Conservation (phyloP, 2,329 filamentous ascomycete species). For the Lachnellula arida region DNA sequence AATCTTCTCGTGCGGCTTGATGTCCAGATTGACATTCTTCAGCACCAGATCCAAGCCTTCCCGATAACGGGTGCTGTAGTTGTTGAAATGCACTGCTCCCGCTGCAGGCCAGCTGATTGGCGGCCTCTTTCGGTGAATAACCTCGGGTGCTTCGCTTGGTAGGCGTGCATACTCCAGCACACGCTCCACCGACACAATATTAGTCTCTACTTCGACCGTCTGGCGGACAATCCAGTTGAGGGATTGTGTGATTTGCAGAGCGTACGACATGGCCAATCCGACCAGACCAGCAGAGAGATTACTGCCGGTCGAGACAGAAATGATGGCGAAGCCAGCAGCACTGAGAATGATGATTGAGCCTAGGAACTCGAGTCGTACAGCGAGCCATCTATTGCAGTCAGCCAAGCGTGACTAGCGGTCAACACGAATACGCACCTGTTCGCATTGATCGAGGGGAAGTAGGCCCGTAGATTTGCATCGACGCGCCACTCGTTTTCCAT, state of each 20-base stretch:
- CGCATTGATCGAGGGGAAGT: slow-evolving; percentile 92
- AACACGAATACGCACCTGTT: slow-evolving; percentile 26
- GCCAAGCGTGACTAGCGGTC: slow-evolving; percentile 2
- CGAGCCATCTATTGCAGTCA: slow-evolving; percentile 70
- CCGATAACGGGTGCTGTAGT: slow-evolving; percentile 92
- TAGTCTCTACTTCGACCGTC: slow-evolving; percentile 99
- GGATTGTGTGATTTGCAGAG: slow-evolving; percentile 92
- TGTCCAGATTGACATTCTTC: slow-evolving; percentile 85
- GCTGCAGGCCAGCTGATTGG: slow-evolving; percentile 87
- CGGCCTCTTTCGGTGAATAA: slow-evolving; percentile 81
- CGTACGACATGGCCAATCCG: slow-evolving; percentile 94
- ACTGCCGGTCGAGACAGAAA: slow-evolving; percentile 68
- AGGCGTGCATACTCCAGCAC: slow-evolving; percentile 92
- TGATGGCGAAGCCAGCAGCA: slow-evolving; percentile 75
- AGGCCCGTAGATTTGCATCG: slow-evolving; percentile 89
- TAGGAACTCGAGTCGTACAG: slow-evolving; percentile 90
- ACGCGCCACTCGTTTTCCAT: slow-evolving; percentile 97
- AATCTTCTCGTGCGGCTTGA: slow-evolving; percentile 97
- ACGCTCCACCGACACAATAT: slow-evolving; percentile 97
- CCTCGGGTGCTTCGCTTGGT: slow-evolving; percentile 90
- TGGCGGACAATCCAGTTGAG: slow-evolving; percentile 99
- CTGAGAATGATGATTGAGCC: slow-evolving; percentile 89
- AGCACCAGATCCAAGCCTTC: slow-evolving; percentile 85
- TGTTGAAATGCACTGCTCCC: slow-evolving; percentile 83
- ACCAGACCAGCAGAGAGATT: slow-evolving; percentile 68